Base-by-base conservation (phyloP, 2,329 filamentous ascomycete genomes). In the Stagonosporopsis chrysanthemi region DNA sequence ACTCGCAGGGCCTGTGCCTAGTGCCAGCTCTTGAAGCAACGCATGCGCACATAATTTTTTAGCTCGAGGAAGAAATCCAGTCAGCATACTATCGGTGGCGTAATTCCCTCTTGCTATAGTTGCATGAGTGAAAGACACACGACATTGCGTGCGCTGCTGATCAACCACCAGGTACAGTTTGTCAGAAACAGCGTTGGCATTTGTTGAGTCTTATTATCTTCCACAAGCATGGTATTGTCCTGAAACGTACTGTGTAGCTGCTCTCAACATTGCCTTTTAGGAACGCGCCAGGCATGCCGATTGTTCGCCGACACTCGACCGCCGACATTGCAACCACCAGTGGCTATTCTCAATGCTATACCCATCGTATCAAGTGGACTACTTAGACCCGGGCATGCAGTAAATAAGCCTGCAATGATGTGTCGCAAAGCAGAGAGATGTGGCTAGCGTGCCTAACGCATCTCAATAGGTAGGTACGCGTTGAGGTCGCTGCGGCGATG, bases 291-390 rank as follows among this genome's bases (percentile, higher is more conserved):
- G n/a, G 8, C 22, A 11, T 29, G 31, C 39, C 36, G 42, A 48
- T 12, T n/a, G 36, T 51, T 48, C 44, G 43, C 54, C 48, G 48
- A 51, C 17, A 56, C 6, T 47, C 33, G 29, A 46, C 47, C 47
- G 41, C 41, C 28, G 11, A 14, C n/a, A 23, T 31, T 40, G 19
- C 22, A 45, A 6, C 17, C 23, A 43, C n/a, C 14, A 14, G 31
- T 22, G 28, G 35, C 29, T 33, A 12, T 26, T 12, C 29, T 28
- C 28, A 46, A 43, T 24, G 6, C 35, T 11, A 24, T 9, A 11
- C 9, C 31, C 15, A 4, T 28, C 14, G 22, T 28, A 46, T 29
- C 38, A 48, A 48, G 42, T 48, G 43, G 38, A 33, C 19, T 44
- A 38, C 43, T 57, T 52, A 52, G 17, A 31, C 19, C 19, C 19